A percentile compares a stretch with the other conserved stretches of the same genome.
phyloP scores from a whole-genome alignment of 2,329 filamentous ascomycete species.

The Trichoderma brevicompactum region DNA sequence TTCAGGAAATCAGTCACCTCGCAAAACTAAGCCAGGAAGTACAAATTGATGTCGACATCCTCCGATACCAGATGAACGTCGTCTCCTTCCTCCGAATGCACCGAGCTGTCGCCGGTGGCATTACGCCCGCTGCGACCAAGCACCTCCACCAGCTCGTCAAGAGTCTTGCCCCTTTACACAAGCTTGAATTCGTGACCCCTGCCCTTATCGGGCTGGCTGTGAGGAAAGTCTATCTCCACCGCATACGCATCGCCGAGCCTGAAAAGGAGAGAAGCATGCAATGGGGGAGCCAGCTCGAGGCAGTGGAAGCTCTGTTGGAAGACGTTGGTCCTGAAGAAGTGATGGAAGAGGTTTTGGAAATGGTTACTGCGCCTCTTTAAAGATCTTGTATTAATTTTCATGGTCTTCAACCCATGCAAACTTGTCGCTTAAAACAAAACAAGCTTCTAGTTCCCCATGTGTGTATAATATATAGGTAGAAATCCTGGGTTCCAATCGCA shows the following conservation, averaged over 20 bases:
- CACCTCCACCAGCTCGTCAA: constrained; percentile 73
- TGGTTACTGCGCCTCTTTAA: constrained; percentile 57
- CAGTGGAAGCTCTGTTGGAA: constrained; percentile 69
- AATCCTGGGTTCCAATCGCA: constrained; percentile 28
- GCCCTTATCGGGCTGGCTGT: constrained; percentile 81
- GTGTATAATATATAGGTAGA: constrained; percentile 14
- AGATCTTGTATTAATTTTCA: constrained; percentile 36
- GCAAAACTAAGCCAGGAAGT: constrained; percentile 62
- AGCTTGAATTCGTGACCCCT: constrained; percentile 79
- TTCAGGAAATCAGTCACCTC: constrained; percentile 62
- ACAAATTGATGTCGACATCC: constrained; percentile 73
- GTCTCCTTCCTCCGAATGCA: constrained; percentile 86
- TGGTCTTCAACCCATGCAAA: not conserved
- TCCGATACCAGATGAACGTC: constrained; percentile 85
- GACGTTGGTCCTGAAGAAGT: constrained; percentile 64
- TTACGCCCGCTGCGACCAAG: constrained; percentile 77
- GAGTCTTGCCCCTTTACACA: constrained; percentile 80
- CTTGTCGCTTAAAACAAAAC: constrained; percentile 9
- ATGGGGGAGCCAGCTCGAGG: constrained; percentile 81
- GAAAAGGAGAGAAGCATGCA: constrained; percentile 84
- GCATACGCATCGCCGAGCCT: constrained; percentile 70
- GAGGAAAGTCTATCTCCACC: constrained; percentile 85
- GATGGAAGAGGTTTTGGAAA: constrained; percentile 65
- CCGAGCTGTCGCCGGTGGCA: constrained; percentile 77
- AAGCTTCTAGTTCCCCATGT: not conserved